These are phyloP conservation scores for Cladosporium sp. DNA, from an alignment of 2,329 filamentous ascomycete species.

Conservation along the genomic window DNA sequence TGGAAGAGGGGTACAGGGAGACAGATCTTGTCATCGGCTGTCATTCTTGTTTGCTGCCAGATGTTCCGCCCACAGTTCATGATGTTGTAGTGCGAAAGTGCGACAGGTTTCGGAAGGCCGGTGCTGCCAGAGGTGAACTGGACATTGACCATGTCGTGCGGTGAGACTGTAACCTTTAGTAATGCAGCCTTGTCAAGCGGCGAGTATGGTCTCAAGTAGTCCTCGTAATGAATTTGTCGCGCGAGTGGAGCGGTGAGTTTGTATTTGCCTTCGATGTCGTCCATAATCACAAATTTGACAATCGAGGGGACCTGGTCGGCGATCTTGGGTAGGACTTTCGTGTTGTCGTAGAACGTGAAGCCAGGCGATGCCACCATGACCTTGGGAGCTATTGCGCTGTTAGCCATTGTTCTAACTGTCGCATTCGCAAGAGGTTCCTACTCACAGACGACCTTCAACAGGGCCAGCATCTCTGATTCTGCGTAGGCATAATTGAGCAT, in stretches of 20 bases:
- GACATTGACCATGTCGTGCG: slow-evolving; percentile 46
- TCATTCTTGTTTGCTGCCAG: slow-evolving; percentile 67
- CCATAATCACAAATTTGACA: slow-evolving; percentile 50
- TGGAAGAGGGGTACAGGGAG: slow-evolving; percentile 81
- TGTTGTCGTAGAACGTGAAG: slow-evolving; percentile 57
- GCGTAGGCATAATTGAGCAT: slow-evolving; percentile 73
- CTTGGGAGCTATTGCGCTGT: slow-evolving; percentile 50
- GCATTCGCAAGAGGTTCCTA: slow-evolving; percentile 1
- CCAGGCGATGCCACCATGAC: slow-evolving; percentile 60
- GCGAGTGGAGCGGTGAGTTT: slow-evolving; percentile 13
- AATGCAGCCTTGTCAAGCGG: slow-evolving; percentile 14
- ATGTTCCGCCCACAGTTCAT: slow-evolving; percentile 26
- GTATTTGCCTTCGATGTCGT: slow-evolving; percentile 24
- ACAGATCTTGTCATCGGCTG: slow-evolving; percentile 62
- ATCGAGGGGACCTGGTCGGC: slow-evolving; percentile 37
- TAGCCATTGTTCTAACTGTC: neutral
- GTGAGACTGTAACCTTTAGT: slow-evolving; percentile 20
- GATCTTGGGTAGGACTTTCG: slow-evolving; percentile 46
- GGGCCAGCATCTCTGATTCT: slow-evolving; percentile 60
- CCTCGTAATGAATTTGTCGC: slow-evolving; percentile 19
- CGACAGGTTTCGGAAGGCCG: slow-evolving; percentile 65
- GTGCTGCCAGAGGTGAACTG: slow-evolving; percentile 71
- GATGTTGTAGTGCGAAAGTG: slow-evolving; percentile 47
- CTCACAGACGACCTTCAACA: slow-evolving; percentile 58
- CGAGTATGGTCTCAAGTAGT: slow-evolving; percentile 20